These are phyloP conservation scores for Crithidia fasciculata DNA, from an alignment of 208 protist genomes.

Conservation along the genomic window DNA sequence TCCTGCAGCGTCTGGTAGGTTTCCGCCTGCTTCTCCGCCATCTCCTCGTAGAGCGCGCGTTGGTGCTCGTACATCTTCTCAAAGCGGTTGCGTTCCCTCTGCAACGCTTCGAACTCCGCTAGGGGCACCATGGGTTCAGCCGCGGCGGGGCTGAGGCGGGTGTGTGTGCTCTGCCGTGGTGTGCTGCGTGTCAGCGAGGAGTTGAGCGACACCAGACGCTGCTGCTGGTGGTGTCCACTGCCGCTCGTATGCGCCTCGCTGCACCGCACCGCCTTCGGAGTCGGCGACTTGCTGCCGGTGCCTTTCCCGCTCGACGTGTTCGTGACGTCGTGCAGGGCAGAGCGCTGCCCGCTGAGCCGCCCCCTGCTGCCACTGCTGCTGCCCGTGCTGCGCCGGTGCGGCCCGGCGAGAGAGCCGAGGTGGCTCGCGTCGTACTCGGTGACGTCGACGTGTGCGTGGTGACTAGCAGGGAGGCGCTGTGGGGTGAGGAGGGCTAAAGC, in stretches of 20 bases:
- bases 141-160: conserved; percentile 17
- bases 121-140: conserved; percentile 58
- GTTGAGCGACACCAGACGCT: conserved; percentile 27
- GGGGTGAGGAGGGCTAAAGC: conserved; percentile 78
- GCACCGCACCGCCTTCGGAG: conserved; percentile 41
- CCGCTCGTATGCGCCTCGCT: conserved; percentile 10
- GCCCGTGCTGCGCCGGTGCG: conserved; percentile 7
- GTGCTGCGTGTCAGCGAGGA: conserved; percentile 31
- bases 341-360: conserved; percentile 8
- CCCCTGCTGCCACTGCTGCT: conserved; percentile 15
- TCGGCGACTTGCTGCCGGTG: conserved; percentile 48
- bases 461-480: conserved; percentile 51
- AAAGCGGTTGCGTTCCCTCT: conserved; percentile 79
- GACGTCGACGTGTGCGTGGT: conserved; percentile 54
- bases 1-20: conserved; percentile 81
- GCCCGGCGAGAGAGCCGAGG: conserved; percentile 37
- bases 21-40: conserved; percentile 73
- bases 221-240: background rate
- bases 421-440: conserved; percentile 70
- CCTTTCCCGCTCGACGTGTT: conserved; percentile 30
- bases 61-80: conserved; percentile 93
- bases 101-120: conserved; percentile 58
- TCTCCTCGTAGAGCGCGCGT: conserved; percentile 81
- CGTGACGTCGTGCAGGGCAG: conserved; percentile 50
- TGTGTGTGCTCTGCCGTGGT: conserved; percentile 11